Conservation (phyloP, 805 yeast species). For the Candida coleopterorum region DNA sequence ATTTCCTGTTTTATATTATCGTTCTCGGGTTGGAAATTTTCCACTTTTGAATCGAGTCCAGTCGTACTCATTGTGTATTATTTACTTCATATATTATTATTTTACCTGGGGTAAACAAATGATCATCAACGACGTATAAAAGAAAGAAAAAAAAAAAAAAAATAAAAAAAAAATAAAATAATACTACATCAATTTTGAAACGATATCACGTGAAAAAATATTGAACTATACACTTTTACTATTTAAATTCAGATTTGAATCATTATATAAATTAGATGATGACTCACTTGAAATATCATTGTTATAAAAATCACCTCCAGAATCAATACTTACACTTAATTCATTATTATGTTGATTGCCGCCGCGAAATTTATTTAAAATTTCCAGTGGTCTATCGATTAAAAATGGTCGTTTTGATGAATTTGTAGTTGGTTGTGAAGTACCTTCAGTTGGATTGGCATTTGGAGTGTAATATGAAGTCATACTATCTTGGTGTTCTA, state of each 20-base stretch:
- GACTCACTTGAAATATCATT: neutral
- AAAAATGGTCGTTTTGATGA: conserved; percentile 6
- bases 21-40: neutral
- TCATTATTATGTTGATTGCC: conserved; percentile 1
- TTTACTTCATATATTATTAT: neutral
- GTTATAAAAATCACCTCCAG: conserved; percentile 1
- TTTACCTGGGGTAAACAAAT: conserved; percentile 2
- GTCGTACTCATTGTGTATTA: conserved; percentile 1
- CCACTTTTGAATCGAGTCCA: conserved; percentile 1
- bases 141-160: neutral
- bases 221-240: neutral
- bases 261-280: conserved; percentile 3
- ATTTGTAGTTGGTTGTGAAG: neutral
- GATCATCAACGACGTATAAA: neutral
- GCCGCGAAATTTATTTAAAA: conserved; percentile 14
- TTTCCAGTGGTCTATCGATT: conserved; percentile 22
- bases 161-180: neutral
- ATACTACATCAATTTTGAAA: neutral
- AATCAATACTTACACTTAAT: conserved; percentile 11
- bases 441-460: conserved; percentile 2
- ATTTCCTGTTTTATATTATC: neutral
- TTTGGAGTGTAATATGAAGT: conserved; percentile 4
- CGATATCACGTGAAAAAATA: neutral
- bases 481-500: neutral
- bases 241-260: conserved; percentile 2